phyloP scores from a whole-genome alignment of 352 stramenopile species.

The Phytophthora citricola region DNA sequence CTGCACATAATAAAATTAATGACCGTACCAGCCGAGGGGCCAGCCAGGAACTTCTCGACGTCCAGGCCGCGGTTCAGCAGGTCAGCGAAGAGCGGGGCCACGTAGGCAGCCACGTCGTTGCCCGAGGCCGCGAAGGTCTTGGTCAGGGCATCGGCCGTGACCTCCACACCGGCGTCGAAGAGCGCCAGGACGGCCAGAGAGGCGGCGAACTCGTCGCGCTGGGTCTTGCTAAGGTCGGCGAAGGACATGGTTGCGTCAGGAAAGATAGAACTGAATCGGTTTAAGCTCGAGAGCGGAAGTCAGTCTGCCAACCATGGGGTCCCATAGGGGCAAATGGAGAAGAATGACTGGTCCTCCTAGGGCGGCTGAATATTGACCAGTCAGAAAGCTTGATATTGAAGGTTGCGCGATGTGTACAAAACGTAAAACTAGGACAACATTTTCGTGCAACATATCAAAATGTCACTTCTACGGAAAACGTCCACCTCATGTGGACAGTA shows the following conservation, averaged over 20 bases:
- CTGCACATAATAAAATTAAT: not conserved
- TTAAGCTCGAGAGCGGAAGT: conserved; percentile 85
- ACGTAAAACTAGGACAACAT: conserved; percentile 10
- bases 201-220: conserved; percentile 88
- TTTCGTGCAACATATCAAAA: not conserved
- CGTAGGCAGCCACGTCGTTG: conserved; percentile 81
- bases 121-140: conserved; percentile 77
- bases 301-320: conserved; percentile 58
- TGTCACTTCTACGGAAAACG: too few species aligned
- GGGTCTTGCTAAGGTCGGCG: conserved; percentile 79
- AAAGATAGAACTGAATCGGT: conserved; percentile 86
- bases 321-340: conserved; percentile 28
- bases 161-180: conserved; percentile 73
- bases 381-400: not conserved
- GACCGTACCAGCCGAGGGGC: conserved; percentile 81
- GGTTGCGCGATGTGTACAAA: conserved; percentile 6
- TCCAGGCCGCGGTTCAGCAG: conserved; percentile 81
- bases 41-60: conserved; percentile 90
- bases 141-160: conserved; percentile 83
- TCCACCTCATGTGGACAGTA: conserved; percentile 4
- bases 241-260: conserved; percentile 83
- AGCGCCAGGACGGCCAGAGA: conserved; percentile 87
- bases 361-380: conserved; percentile 29
- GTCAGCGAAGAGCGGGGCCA: conserved; percentile 86
- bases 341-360: conserved; percentile 74